These are phyloP conservation scores for Pseudognaphalium luteoalbum DNA, from an alignment of 129 eudicot genomes.

Conservation along the genomic window DNA sequence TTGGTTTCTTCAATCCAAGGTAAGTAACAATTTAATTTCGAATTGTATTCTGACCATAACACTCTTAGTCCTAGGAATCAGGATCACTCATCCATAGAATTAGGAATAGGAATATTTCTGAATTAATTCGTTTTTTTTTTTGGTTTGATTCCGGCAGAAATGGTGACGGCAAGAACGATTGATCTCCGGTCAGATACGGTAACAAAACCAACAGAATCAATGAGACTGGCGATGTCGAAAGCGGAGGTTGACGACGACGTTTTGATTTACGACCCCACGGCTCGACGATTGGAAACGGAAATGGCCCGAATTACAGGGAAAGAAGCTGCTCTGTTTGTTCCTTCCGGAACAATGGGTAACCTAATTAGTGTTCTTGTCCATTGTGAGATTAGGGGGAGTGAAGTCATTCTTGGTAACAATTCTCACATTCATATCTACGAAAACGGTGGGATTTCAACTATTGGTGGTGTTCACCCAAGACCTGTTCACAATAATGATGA, in stretches of 20 bases:
- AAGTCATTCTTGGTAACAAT: slow-evolving; percentile 81
- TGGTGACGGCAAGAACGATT: slow-evolving; percentile 64
- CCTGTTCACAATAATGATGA: slow-evolving; percentile 75
- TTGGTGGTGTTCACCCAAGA: slow-evolving; percentile 97
- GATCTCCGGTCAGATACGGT: slow-evolving; percentile 97
- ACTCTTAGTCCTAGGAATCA: slow-evolving; percentile 18
- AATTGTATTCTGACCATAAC: neutral
- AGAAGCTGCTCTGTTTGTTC: slow-evolving; percentile 88
- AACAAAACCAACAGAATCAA: slow-evolving; percentile 87
- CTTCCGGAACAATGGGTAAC: slow-evolving; percentile 99
- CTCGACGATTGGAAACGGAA: slow-evolving; percentile 67
- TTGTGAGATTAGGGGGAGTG: slow-evolving; percentile 90
- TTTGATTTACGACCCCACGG: slow-evolving; percentile 78
- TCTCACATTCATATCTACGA: slow-evolving; percentile 90
- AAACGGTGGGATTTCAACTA: slow-evolving; percentile 96
- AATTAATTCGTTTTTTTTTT: too few species aligned
- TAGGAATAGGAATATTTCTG: slow-evolving; percentile 21
- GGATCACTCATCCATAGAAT: slow-evolving; percentile 20
- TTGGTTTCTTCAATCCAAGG: neutral
- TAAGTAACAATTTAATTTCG: neutral
- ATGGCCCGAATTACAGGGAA: slow-evolving; percentile 84
- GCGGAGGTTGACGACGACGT: slow-evolving; percentile 99
- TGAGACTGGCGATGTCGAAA: slow-evolving; percentile 91
- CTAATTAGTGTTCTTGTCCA: slow-evolving; percentile 86
- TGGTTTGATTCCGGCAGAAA: slow-evolving; percentile 33